A percentile compares a stretch with the other conserved stretches of the same genome.
These are phyloP conservation scores for Skeletonema tropicum DNA, from an alignment of 108 stramenopile species.

Conservation along the genomic window DNA sequence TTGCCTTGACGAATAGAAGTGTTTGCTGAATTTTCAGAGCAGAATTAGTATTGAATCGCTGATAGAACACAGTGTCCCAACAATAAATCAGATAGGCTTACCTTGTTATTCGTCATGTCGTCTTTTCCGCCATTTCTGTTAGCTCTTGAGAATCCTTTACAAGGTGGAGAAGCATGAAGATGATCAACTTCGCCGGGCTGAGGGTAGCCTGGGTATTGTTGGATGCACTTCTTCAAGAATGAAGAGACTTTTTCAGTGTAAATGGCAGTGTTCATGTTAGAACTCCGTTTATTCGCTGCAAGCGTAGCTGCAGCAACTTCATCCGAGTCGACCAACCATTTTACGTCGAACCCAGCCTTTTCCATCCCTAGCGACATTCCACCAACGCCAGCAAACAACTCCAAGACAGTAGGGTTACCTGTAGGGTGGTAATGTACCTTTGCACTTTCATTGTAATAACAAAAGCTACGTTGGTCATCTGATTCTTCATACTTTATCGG, in stretches of 20 bases:
- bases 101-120: constrained; percentile 50
- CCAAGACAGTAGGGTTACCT: constrained; percentile 35
- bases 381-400: constrained; percentile 51
- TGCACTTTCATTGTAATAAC: constrained; percentile 25
- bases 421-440: constrained; percentile 27
- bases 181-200: constrained; percentile 37
- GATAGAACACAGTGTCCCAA: not conserved
- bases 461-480: constrained; percentile 26
- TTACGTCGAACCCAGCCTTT: constrained; percentile 47
- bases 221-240: constrained; percentile 24
- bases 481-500: constrained; percentile 28
- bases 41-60: constrained; percentile 5
- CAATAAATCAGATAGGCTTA: constrained; percentile 6
- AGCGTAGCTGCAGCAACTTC: constrained; percentile 37
- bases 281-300: constrained; percentile 21
- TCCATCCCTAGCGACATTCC: constrained; percentile 52
- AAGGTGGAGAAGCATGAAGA: constrained; percentile 55
- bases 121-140: constrained; percentile 62
- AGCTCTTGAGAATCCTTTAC: constrained; percentile 66
- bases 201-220: constrained; percentile 33
- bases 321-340: constrained; percentile 46
- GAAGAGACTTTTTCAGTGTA: constrained; percentile 42
- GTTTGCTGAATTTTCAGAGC: constrained; percentile 35
- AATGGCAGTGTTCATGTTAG: constrained; percentile 2
- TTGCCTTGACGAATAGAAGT: constrained; percentile 37